Conservation (phyloP, 2,329 filamentous ascomycete species). For the Ceratocystis destructans region DNA sequence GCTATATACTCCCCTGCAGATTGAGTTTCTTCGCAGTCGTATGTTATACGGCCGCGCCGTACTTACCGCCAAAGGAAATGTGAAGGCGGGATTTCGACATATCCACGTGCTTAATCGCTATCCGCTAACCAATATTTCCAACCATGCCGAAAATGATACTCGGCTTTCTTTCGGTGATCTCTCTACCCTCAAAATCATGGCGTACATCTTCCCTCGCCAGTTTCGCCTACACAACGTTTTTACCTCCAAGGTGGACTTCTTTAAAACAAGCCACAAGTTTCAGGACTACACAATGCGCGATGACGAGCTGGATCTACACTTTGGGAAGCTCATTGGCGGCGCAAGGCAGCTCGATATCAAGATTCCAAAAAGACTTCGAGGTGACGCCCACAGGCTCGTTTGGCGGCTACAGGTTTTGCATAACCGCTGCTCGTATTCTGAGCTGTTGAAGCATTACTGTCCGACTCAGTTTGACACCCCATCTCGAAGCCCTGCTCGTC, state of each 20-base stretch:
- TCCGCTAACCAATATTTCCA: background rate
- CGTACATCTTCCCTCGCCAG: constrained; percentile 86
- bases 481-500: background rate
- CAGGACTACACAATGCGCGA: constrained; percentile 81
- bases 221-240: constrained; percentile 92
- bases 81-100: constrained; percentile 63
- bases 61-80: constrained; percentile 51
- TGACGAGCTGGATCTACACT: constrained; percentile 49
- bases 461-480: constrained; percentile 28
- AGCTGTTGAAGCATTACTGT: constrained; percentile 70
- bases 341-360: constrained; percentile 22
- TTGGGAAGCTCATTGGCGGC: constrained; percentile 16
- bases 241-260: constrained; percentile 49
- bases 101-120: constrained; percentile 19
- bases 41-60: constrained; percentile 74
- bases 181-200: constrained; percentile 60
- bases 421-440: constrained; percentile 61
- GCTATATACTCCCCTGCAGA: constrained; percentile 37
- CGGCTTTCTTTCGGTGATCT: constrained; percentile 9
- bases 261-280: constrained; percentile 56
- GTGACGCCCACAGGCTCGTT: constrained; percentile 44
- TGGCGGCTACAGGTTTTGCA: constrained; percentile 57
- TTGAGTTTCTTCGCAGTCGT: constrained; percentile 64
- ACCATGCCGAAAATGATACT: constrained; percentile 21
- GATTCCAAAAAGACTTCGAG: constrained; percentile 56